Conservation (phyloP, 2,329 filamentous ascomycete genomes). For the Colletotrichum liriopes region DNA sequence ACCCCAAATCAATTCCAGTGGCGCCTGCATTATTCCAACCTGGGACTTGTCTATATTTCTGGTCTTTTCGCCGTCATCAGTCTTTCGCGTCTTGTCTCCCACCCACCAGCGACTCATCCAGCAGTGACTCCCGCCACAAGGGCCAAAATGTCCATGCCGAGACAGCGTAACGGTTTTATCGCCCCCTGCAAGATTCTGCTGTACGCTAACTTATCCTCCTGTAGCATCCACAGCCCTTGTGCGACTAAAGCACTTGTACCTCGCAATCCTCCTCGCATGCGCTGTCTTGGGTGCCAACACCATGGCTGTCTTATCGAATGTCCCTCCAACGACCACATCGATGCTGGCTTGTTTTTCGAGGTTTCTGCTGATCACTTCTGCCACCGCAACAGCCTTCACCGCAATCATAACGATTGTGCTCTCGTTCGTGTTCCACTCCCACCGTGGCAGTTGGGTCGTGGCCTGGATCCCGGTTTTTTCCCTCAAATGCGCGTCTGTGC, state of each 20-base stretch:
- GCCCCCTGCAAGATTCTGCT: neutral
- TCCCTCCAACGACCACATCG: neutral
- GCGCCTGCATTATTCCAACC: neutral
- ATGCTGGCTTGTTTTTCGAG: neutral
- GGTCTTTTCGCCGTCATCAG: neutral
- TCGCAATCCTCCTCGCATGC: neutral
- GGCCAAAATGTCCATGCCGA: neutral
- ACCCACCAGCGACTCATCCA: neutral
- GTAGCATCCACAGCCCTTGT: neutral
- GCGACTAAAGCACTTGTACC: slow-evolving; percentile 1
- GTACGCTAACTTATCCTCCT: neutral
- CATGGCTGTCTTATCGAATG: neutral
- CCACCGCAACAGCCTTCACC: neutral
- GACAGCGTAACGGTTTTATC: neutral
- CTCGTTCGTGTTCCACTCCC: neutral
- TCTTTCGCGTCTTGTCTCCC: neutral
- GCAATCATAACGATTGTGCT: neutral
- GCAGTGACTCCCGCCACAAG: neutral
- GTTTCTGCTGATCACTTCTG: neutral
- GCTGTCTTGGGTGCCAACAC: neutral
- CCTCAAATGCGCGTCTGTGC: too few relatives aligned
- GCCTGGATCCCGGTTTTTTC: neutral
- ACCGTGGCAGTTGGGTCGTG: neutral
- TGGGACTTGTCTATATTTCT: neutral
- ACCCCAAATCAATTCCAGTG: neutral